phyloP scores from a whole-genome alignment of 495 filamentous ascomycete genomes.

The Pseudomonodictys pantanalensis region DNA sequence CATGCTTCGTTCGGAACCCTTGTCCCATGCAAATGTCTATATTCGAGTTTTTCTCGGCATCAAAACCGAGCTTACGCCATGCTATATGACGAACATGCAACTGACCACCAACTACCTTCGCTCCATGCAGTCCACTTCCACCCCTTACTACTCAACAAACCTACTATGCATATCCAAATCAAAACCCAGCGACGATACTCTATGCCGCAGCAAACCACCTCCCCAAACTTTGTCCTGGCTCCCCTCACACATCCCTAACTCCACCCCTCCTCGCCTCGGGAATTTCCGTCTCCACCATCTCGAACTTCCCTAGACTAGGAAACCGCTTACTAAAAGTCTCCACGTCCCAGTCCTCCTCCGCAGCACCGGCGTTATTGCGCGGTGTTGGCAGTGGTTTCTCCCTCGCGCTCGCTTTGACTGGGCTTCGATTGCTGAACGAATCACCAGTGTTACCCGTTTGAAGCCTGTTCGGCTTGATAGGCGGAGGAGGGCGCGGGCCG shows the following conservation, averaged over 20 bases:
- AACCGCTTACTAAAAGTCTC: constrained; percentile 76
- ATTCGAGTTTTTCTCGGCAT: too few relatives aligned
- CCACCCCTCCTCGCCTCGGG: not conserved
- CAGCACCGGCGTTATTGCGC: constrained; percentile 18
- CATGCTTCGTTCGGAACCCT: too few relatives aligned
- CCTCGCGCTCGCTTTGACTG: not conserved
- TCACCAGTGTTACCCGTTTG: constrained; percentile 44
- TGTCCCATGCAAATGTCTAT: too few relatives aligned
- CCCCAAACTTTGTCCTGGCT: too few relatives aligned
- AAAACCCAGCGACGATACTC: not conserved
- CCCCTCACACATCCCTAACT: not conserved
- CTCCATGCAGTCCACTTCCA: too few relatives aligned
- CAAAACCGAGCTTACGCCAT: too few relatives aligned
- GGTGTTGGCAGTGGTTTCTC: constrained; percentile 1
- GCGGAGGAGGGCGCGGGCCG: constrained; percentile 46
- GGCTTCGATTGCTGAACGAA: constrained; percentile 29
- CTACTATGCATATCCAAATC: not conserved
- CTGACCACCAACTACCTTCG: too few relatives aligned
- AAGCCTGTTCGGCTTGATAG: constrained; percentile 61
- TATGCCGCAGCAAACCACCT: too few relatives aligned
- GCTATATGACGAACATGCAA: too few relatives aligned
- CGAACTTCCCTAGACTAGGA: constrained; percentile 73
- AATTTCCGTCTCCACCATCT: constrained; percentile 74
- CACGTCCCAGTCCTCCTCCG: constrained; percentile 60
- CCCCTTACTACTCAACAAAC: too few relatives aligned